Evolutionary conservation across 352 stramenopile genomes (phyloP).

Genomic region (Lagenidium sp.): DNA sequence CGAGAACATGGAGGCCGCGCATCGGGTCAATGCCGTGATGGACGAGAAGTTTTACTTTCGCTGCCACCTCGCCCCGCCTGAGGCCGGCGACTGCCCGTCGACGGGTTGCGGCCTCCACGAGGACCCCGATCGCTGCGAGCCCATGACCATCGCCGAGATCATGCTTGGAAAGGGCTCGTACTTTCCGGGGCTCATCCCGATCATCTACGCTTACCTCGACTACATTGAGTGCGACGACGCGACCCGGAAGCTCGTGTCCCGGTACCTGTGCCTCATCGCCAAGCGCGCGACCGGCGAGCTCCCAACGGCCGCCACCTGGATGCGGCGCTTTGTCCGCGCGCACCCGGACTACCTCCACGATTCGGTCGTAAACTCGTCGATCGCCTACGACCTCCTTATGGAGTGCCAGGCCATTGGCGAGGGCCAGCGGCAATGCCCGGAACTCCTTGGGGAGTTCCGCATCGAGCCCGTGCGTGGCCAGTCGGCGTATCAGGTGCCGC

Average conservation of each 20-base stretch:
- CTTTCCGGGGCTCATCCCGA: conserved; percentile 95
- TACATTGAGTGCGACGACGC: conserved; percentile 95
- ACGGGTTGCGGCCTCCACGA: conserved; percentile 41
- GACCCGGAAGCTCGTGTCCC: conserved; percentile 63
- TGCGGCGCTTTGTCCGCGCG: conserved; percentile 91
- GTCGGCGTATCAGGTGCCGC: conserved; percentile 88
- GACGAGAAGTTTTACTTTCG: conserved; percentile 98
- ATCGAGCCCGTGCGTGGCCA: conserved; percentile 89
- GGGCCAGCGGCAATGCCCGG: conserved; percentile 85
- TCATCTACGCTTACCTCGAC: conserved; percentile 96
- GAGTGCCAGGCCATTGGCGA: conserved; percentile 96
- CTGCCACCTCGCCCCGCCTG: conserved; percentile 89
- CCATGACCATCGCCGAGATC: conserved; percentile 98
- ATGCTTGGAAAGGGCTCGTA: conserved; percentile 94
- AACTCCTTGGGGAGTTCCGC: conserved; percentile 90
- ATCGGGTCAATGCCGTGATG: conserved; percentile 91
- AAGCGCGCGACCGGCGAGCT: conserved; percentile 94
- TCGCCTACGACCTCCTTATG: conserved; percentile 91
- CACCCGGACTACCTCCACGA: conserved; percentile 96
- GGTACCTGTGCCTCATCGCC: conserved; percentile 88
- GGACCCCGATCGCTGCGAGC: conserved; percentile 71
- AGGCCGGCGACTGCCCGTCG: conserved; percentile 54
- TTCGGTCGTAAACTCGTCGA: conserved; percentile 80
- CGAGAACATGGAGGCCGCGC: conserved; percentile 98
- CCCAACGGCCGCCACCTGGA: conserved; percentile 95